phyloP scores from a whole-genome alignment of 225 moss, liverwort and hornwort genomes.

The Bryum argenteum region DNA sequence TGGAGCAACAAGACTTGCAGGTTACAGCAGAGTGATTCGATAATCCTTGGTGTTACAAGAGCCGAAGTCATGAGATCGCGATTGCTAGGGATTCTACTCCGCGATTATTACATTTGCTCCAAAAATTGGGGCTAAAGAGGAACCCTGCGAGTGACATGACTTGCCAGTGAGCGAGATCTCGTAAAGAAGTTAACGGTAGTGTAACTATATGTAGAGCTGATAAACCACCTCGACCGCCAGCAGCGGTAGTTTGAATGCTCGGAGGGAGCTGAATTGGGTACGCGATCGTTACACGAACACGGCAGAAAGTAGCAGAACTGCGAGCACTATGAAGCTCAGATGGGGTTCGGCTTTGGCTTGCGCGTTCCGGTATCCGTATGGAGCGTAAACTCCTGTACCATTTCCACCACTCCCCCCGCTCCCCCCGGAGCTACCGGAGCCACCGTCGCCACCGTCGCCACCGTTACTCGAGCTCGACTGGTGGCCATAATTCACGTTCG shows the following conservation, averaged over 20 bases:
- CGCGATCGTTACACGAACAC: neutral
- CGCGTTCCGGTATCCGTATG: constrained; percentile 24
- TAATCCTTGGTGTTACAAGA: too few species aligned
- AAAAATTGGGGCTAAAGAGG: too few species aligned
- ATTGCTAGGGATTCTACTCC: constrained; percentile 11
- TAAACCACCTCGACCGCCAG: constrained; percentile 48
- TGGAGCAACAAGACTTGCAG: too few species aligned
- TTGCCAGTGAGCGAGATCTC: too few species aligned
- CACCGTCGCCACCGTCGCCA: neutral
- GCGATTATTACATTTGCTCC: constrained; percentile 2
- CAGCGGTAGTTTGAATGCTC: constrained; percentile 33
- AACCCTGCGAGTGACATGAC: too few species aligned
- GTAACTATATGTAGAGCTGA: constrained; percentile 40
- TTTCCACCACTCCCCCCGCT: constrained; percentile 5
- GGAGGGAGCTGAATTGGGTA: constrained; percentile 13
- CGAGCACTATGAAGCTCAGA: constrained; percentile 15
- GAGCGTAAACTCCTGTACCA: constrained; percentile 26
- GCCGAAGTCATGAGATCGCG: too few species aligned
- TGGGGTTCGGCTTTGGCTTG: neutral
- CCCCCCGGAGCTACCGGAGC: constrained; percentile 2
- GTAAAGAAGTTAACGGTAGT: too few species aligned
- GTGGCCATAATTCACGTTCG: constrained; percentile 54
- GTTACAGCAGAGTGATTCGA: too few species aligned
- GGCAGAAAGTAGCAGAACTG: constrained; percentile 20
- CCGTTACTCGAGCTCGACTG: constrained; percentile 23